phyloP scores from a whole-genome alignment of 768 basidiomycete species.

The Pilatotrama ljubarskyi region DNA sequence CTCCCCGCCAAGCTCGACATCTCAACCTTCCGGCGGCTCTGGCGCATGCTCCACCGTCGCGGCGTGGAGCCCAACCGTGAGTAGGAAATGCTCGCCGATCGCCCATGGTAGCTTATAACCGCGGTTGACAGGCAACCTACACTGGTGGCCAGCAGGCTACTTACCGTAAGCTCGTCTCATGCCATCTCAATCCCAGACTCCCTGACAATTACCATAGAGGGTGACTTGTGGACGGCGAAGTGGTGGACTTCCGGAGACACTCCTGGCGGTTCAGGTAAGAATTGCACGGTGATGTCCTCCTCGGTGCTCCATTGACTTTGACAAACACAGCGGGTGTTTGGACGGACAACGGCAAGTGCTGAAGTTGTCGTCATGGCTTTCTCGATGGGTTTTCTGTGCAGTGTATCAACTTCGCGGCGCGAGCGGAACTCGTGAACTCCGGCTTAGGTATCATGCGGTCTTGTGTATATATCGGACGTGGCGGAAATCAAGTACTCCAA shows the following conservation, averaged over 20 bases:
- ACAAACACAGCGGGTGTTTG: constrained; percentile 52
- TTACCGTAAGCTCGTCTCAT: constrained; percentile 40
- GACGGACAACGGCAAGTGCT: constrained; percentile 51
- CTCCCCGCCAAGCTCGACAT: neutral
- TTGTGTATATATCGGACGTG: neutral
- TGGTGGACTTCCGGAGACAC: constrained; percentile 66
- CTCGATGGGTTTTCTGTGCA: neutral
- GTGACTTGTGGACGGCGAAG: constrained; percentile 58
- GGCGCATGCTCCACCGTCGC: constrained; percentile 43
- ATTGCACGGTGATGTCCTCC: neutral
- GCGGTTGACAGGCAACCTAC: constrained; percentile 40
- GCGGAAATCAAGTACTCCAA: constrained; percentile 11
- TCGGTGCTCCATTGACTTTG: neutral
- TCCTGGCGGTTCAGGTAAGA: constrained; percentile 51
- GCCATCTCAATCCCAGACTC: neutral
- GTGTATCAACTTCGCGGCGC: neutral
- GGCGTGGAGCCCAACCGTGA: constrained; percentile 50
- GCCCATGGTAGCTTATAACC: neutral
- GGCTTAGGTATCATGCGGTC: neutral
- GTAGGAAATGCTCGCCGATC: neutral
- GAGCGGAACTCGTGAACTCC: neutral
- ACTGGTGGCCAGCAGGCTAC: constrained; percentile 46
- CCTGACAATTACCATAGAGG: too few relatives aligned
- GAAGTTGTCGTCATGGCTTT: neutral
- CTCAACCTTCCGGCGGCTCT: neutral